Base-by-base conservation (phyloP, 345 rosid genomes). In the Jatropha curcas region DNA sequence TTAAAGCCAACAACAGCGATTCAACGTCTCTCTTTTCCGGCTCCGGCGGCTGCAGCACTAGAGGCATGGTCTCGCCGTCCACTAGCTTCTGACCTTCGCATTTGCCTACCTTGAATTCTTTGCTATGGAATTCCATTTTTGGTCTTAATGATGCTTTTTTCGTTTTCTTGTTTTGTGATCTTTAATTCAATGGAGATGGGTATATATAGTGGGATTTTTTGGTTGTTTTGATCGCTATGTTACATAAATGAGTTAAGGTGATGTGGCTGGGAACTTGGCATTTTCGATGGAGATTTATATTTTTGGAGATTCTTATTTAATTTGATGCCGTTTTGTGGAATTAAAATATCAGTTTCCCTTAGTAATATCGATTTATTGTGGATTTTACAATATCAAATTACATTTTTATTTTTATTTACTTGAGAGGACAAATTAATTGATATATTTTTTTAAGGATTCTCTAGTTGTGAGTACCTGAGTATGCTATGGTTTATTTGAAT, bases 1-100 rank as follows among this genome's bases (percentile, higher is more conserved):
- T 70, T 6, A 88, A 53, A 37, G 81, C 77, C 33, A 30, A 50
- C 12, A 86, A 20, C 24, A 87, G 86, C 0, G 87, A 77, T 22
- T 73, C 83, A 5, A 72, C 8, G 51, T 77, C 82, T 0, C 58
- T 41, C 65, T 74, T 86, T 64, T 37, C 31, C 0, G 81, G n/a
- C 61, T 73, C 79, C 0, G 77, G 33, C 6, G 92, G 92, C 4
- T 73, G 77, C 31, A 87, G 82, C 46, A 86, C 83, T 3, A 87
- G 63, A 8, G 94, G 92, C 77, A 88, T 82, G 48, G 71, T 71
- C 74, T 89, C 88, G 0, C 90, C 92, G 43, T 85, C 92, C 25
- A 89, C 94, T 71, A 84, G 67, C 75, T 86, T 89, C 43, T 89
- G 90, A 22, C 94, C 91, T 6, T 80, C 75, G 30, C 91, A 89